These are phyloP conservation scores for Apium graveolens DNA, from an alignment of 129 eudicot genomes.

Conservation along the genomic window DNA sequence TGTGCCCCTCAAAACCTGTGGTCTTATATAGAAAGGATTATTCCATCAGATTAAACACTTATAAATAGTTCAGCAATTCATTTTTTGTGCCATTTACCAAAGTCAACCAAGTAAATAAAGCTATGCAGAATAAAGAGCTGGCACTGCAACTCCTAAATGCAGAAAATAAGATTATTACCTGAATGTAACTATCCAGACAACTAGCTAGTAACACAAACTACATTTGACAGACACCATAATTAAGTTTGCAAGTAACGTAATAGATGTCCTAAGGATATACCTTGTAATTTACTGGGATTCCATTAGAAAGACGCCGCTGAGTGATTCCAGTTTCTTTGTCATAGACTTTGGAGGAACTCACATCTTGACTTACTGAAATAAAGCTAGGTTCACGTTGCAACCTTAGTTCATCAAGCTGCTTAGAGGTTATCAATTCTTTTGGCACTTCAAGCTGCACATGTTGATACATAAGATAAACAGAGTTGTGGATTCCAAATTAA, in stretches of 20 bases:
- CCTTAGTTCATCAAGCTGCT: slow-evolving; percentile 52
- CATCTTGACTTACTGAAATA: slow-evolving; percentile 39
- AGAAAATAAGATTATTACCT: background rate
- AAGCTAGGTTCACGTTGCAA: slow-evolving; percentile 57
- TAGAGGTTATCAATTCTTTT: slow-evolving; percentile 60
- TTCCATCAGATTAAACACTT: background rate
- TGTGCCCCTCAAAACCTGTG: background rate
- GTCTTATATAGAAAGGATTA: background rate
- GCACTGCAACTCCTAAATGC: background rate
- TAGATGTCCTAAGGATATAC: slow-evolving; percentile 24
- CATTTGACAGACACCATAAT: background rate
- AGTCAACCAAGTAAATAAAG: background rate
- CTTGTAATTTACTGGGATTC: slow-evolving; percentile 93
- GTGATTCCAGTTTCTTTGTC: slow-evolving; percentile 91
- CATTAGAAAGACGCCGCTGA: slow-evolving; percentile 84
- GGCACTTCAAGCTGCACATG: slow-evolving; percentile 90
- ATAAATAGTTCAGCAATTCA: background rate
- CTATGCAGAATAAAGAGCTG: background rate
- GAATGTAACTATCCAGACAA: background rate
- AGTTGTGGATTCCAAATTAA: background rate
- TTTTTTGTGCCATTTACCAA: background rate
- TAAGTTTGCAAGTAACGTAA: background rate
- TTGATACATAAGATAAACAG: background rate
- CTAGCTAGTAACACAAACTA: background rate
- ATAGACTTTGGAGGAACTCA: slow-evolving; percentile 36